Base-by-base conservation (phyloP, 257 asterid genomes). In the Scutellaria baicalensis region DNA sequence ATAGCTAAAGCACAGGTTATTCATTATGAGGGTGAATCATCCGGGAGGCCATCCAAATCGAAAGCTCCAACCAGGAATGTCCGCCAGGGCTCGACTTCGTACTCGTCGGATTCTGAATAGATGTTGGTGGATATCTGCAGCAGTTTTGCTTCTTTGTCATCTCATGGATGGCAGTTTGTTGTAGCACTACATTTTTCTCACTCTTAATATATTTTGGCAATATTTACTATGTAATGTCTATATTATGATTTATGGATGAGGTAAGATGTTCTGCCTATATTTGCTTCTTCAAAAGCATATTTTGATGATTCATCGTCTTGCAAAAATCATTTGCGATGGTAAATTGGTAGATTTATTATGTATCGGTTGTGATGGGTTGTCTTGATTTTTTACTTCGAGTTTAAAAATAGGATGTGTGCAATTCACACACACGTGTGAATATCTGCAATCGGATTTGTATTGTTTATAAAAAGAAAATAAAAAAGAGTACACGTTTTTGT, bases 31-130 rank as follows among this genome's bases (percentile, higher is more conserved):
- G 97, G 93, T 12, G 99, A 92, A 71, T 84, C 95, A 0, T 89
- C 96, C 2, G 63, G 78, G 57, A 59, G 43, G 64, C 20, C 86
- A n/a, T 80, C 91, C 56, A 87, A 84, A 75, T 77, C 85, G 6
- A 86, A 83, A 74, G 88, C 83, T 59, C 85, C 88, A 57, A 43
- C 84, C 18, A 85, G 80, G 80, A 91, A 80, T 39, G 92, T 92
- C 54, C 84, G 97, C 31, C 97, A 89, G 65, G 72, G 89, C 77
- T 73, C 96, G 10, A 78, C 86, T 54, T 77, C 96, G 0, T 88
- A 94, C 66, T 67, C 86, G 8, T 91, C 98, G 0, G 98, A 94
- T 75, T 88, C 96, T 5, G 99, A 94, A 13, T 91, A 83, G 79
- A 38, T 38, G 58, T 39, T 27, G 36, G 49, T 47, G 49, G 39